Conservation (phyloP, 257 asterid genomes). For the Nicotiana noctiflora region DNA sequence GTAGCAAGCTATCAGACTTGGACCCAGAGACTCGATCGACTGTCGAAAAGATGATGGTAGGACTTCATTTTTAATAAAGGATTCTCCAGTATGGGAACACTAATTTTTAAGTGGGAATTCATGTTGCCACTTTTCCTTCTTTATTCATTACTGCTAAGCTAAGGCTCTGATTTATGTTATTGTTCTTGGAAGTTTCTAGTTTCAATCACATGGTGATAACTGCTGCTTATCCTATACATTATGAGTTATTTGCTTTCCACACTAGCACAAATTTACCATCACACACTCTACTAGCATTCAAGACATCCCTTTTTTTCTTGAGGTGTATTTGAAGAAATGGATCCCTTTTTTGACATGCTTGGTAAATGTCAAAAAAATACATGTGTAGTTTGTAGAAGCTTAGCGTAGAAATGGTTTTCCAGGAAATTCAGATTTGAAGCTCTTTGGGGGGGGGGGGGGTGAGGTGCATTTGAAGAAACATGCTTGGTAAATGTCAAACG, state of each 20-base stretch:
- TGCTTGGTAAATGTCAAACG: neutral
- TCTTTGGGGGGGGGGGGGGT: neutral
- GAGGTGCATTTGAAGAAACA: neutral
- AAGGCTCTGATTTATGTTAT: neutral
- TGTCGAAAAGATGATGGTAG: slow-evolving; percentile 80
- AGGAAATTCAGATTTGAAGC: neutral
- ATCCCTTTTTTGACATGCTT: neutral
- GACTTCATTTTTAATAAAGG: neutral
- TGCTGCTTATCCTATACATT: neutral
- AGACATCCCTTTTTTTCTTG: neutral
- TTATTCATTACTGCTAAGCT: neutral
- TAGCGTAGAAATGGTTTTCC: neutral
- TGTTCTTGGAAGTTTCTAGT: neutral
- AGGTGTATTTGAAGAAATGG: neutral
- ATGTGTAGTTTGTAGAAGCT: neutral
- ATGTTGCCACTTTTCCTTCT: neutral
- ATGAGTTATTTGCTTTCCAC: neutral
- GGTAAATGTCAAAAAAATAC: neutral
- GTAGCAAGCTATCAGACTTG: slow-evolving; percentile 54
- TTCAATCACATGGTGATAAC: neutral
- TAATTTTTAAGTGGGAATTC: neutral
- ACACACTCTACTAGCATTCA: neutral
- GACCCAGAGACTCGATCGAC: slow-evolving; percentile 72
- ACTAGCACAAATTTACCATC: neutral
- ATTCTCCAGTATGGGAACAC: neutral